phyloP scores from a whole-genome alignment of 2,329 filamentous ascomycete species.

The Penicillium glabrum region DNA sequence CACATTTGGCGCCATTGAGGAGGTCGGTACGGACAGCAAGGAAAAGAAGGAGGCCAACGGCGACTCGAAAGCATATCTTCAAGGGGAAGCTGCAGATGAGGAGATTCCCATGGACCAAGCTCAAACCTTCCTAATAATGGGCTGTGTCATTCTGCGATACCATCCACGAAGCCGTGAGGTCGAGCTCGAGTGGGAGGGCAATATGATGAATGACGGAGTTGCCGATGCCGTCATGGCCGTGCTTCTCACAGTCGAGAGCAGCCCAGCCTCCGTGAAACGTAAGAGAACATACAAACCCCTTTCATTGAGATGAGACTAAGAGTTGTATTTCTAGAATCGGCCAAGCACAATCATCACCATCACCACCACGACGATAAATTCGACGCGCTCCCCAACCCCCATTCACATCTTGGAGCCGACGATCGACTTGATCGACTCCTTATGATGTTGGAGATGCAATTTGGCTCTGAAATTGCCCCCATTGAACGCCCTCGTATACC shows the following conservation, averaged over 20 bases:
- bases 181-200: constrained; percentile 95
- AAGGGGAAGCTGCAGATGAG: constrained; percentile 46
- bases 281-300: constrained; percentile 33
- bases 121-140: constrained; percentile 72
- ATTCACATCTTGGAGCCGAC: constrained; percentile 67
- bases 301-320: constrained; percentile 13
- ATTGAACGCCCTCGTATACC: constrained; percentile 63
- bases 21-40: constrained; percentile 32
- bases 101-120: constrained; percentile 40
- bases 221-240: constrained; percentile 97
- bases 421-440: constrained; percentile 83
- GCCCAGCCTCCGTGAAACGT: constrained; percentile 92
- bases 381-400: constrained; percentile 63
- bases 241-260: constrained; percentile 87
- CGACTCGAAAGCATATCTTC: constrained; percentile 37
- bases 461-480: constrained; percentile 81
- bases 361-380: constrained; percentile 38
- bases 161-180: constrained; percentile 70
- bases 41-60: constrained; percentile 31
- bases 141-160: constrained; percentile 81
- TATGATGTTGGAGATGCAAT: constrained; percentile 96
- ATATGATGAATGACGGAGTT: constrained; percentile 95
- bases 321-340: constrained; percentile 49
- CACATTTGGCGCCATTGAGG: constrained; percentile 84
- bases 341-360: constrained; percentile 57